phyloP scores from a whole-genome alignment of 495 filamentous ascomycete species.

The Penicillium coffeae region DNA sequence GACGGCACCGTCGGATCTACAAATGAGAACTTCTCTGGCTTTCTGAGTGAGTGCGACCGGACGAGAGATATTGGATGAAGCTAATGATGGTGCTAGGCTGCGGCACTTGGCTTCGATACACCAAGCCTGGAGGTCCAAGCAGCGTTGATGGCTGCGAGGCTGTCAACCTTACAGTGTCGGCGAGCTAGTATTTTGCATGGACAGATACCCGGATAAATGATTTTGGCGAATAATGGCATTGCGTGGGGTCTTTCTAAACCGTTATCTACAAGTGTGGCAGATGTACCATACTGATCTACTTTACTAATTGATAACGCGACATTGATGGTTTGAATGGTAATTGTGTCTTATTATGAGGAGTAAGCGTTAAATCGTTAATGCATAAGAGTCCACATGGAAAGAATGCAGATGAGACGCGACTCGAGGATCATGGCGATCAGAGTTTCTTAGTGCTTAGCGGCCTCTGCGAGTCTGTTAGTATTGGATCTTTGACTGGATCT shows the following conservation, averaged over 20 bases:
- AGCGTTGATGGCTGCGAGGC: background rate
- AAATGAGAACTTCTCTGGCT: background rate
- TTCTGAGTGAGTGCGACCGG: background rate
- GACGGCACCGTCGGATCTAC: background rate
- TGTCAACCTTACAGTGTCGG: background rate
- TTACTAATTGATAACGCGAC: too few species aligned
- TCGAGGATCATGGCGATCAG: background rate
- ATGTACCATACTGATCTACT: too few species aligned
- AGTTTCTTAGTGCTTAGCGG: slow-evolving; percentile 5
- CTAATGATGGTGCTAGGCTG: too few species aligned
- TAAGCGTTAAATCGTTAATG: background rate
- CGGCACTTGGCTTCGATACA: background rate
- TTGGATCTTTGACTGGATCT: background rate
- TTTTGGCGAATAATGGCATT: too few species aligned
- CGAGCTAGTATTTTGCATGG: background rate
- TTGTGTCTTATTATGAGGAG: background rate
- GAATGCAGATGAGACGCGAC: background rate
- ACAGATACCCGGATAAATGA: background rate
- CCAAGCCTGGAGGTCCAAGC: background rate
- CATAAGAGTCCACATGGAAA: background rate
- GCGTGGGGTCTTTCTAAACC: too few species aligned
- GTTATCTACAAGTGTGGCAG: too few species aligned
- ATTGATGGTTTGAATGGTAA: too few species aligned
- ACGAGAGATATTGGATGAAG: too few species aligned
- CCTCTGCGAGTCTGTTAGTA: background rate